Percentiles rank a stretch among this genome's conserved stretches.
Conservation (phyloP, 2,329 filamentous ascomycete genomes). For the Thielaviopsis ethacetica region DNA sequence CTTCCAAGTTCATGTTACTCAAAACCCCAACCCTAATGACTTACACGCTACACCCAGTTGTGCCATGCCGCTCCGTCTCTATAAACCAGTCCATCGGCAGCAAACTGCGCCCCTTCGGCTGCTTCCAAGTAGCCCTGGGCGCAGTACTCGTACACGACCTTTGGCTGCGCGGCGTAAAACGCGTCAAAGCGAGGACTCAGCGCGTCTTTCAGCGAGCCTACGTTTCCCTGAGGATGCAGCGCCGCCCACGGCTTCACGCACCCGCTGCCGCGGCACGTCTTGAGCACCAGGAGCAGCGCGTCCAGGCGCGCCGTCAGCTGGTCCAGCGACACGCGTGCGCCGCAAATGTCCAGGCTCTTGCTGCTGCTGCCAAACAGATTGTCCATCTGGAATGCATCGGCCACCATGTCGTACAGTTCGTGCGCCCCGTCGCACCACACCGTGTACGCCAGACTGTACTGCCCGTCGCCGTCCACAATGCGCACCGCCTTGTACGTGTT, state of each 20-base stretch:
- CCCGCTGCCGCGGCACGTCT: slow-evolving; percentile 36
- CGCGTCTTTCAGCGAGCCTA: slow-evolving; percentile 33
- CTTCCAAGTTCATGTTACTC: background rate
- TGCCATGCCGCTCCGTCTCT: slow-evolving; percentile 16
- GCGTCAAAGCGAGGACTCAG: slow-evolving; percentile 29
- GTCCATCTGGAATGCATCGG: slow-evolving; percentile 30
- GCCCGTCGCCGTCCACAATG: slow-evolving; percentile 21
- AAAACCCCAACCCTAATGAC: background rate
- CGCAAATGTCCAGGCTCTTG: slow-evolving; percentile 4
- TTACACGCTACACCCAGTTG: slow-evolving; percentile 15
- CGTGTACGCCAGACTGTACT: slow-evolving; percentile 37
- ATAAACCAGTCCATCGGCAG: slow-evolving; percentile 15
- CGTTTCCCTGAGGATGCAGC: slow-evolving; percentile 35
- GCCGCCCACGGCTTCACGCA: slow-evolving; percentile 39
- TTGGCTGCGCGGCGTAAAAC: slow-evolving; percentile 33
- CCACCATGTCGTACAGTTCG: slow-evolving; percentile 36
- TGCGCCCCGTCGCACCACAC: slow-evolving; percentile 36
- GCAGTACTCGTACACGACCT: slow-evolving; percentile 36
- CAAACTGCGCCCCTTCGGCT: slow-evolving; percentile 35
- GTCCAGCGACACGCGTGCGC: slow-evolving; percentile 21
- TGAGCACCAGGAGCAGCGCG: slow-evolving; percentile 40
- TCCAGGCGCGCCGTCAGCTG: slow-evolving; percentile 37
- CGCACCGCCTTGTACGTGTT: slow-evolving; percentile 41
- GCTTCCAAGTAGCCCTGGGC: slow-evolving; percentile 37
- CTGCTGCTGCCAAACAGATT: slow-evolving; percentile 15